Evolutionary conservation across 306 rosid species (phyloP).

Genomic region (Ammopiptanthus mongolicus): DNA sequence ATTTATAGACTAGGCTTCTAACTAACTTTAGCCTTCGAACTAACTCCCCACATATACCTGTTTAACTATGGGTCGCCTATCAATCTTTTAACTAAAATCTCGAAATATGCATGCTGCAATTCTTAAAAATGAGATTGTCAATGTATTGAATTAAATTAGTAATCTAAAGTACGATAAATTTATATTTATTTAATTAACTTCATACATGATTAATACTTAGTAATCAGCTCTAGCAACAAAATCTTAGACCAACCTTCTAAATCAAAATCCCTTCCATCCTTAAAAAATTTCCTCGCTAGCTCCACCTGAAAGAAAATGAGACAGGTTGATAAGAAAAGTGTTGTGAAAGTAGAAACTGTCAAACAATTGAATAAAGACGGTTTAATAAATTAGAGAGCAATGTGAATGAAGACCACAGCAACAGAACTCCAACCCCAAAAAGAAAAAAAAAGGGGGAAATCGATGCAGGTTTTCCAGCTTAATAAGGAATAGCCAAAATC

Average conservation of each 20-base stretch:
- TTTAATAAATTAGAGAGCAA: background rate
- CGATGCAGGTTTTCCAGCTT: background rate
- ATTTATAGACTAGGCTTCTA: too few species aligned
- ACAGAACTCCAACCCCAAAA: background rate
- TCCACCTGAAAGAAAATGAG: slow-evolving; percentile 58
- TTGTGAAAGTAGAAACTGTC: slow-evolving; percentile 8
- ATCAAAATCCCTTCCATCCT: slow-evolving; percentile 77
- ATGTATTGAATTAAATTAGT: background rate
- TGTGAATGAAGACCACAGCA: background rate
- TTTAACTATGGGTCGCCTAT: too few species aligned
- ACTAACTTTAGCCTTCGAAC: too few species aligned
- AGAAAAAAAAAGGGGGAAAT: background rate
- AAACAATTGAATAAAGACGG: background rate
- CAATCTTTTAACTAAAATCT: slow-evolving; percentile 1
- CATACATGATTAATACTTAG: slow-evolving; percentile 2
- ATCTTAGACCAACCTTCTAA: slow-evolving; percentile 64
- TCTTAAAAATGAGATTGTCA: background rate
- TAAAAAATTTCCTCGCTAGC: slow-evolving; percentile 69
- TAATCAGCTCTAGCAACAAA: background rate
- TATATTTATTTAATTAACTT: background rate
- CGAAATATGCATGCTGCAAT: background rate
- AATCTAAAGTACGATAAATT: background rate
- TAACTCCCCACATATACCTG: too few species aligned
- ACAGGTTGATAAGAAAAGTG: slow-evolving; percentile 6
- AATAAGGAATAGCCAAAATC: background rate